phyloP scores from a whole-genome alignment of 345 rosid species.

The Heritiera fomes region DNA sequence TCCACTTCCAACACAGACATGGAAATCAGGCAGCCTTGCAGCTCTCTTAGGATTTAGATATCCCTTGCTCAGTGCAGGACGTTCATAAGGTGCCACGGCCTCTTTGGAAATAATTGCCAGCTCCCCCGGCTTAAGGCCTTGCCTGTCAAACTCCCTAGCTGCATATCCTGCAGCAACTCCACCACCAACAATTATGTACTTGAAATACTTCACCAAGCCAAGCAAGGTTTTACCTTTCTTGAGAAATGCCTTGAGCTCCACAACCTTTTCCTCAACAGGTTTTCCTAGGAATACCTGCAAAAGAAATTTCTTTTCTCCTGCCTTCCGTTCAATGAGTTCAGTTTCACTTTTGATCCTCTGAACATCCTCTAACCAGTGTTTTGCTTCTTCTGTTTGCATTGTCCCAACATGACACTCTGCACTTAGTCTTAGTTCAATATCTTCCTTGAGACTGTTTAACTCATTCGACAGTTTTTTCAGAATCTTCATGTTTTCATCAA shows the following conservation, averaged over 20 bases:
- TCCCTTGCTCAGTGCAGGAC: conserved; percentile 96
- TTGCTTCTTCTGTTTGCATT: conserved; percentile 10
- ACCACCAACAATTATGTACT: conserved; percentile 90
- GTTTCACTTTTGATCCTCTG: conserved; percentile 16
- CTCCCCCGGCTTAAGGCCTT: conserved; percentile 77
- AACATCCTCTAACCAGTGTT: conserved; percentile 14
- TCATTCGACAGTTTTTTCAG: not conserved
- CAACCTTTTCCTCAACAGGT: not conserved
- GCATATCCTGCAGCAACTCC: conserved; percentile 97
- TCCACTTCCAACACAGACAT: conserved; percentile 86
- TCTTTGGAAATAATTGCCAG: conserved; percentile 85
- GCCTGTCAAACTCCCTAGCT: conserved; percentile 78
- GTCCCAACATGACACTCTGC: not conserved
- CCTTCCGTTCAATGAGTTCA: not conserved
- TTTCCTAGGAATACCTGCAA: conserved; percentile 1
- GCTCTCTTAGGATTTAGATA: conserved; percentile 72
- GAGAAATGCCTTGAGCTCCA: conserved; percentile 12
- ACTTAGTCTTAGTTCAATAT: conserved; percentile 12
- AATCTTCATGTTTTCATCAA: conserved; percentile 17
- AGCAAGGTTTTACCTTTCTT: conserved; percentile 16
- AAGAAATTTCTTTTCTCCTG: conserved; percentile 3
- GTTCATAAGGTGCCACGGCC: conserved; percentile 87
- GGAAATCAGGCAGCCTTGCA: conserved; percentile 78
- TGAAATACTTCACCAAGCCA: conserved; percentile 52
- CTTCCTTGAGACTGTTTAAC: conserved; percentile 6